These are phyloP conservation scores for Penicillium samsonianum DNA, from an alignment of 495 filamentous ascomycete genomes.

Conservation along the genomic window DNA sequence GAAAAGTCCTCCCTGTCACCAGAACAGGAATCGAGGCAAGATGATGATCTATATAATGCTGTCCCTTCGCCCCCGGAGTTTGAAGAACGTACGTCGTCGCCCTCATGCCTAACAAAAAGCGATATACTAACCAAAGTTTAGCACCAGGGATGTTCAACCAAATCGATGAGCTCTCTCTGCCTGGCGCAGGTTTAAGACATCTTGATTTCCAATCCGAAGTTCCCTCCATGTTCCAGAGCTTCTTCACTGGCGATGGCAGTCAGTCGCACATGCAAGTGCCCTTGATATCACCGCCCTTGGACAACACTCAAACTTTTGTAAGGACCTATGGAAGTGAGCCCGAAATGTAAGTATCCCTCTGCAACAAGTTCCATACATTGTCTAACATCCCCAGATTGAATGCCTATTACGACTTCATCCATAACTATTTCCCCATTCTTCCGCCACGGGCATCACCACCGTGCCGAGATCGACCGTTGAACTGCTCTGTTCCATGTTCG, in stretches of 20 bases:
- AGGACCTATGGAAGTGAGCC: conserved; percentile 46
- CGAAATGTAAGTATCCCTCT: conserved; percentile 38
- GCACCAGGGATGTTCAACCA: conserved; percentile 43
- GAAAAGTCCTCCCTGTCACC: conserved; percentile 30
- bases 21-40: conserved; percentile 25
- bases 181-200: conserved; percentile 45
- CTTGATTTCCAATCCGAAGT: conserved; percentile 43
- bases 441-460: conserved; percentile 50
- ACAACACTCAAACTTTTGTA: conserved; percentile 32
- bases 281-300: conserved; percentile 35
- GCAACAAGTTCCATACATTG: not conserved
- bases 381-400: conserved; percentile 49
- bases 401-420: conserved; percentile 62
- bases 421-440: conserved; percentile 60
- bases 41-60: conserved; percentile 25
- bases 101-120: not conserved
- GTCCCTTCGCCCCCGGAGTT: conserved; percentile 31
- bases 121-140: conserved; percentile 19
- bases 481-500: conserved; percentile 43
- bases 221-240: conserved; percentile 40
- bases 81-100: conserved; percentile 36
- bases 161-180: conserved; percentile 47
- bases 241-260: conserved; percentile 32
- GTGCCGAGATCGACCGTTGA: conserved; percentile 46
- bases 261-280: conserved; percentile 36